Percentiles rank a stretch among this genome's conserved stretches.
Conservation (phyloP, 1,284 basidiomycete genomes). For the Heliocybe sulcata region DNA sequence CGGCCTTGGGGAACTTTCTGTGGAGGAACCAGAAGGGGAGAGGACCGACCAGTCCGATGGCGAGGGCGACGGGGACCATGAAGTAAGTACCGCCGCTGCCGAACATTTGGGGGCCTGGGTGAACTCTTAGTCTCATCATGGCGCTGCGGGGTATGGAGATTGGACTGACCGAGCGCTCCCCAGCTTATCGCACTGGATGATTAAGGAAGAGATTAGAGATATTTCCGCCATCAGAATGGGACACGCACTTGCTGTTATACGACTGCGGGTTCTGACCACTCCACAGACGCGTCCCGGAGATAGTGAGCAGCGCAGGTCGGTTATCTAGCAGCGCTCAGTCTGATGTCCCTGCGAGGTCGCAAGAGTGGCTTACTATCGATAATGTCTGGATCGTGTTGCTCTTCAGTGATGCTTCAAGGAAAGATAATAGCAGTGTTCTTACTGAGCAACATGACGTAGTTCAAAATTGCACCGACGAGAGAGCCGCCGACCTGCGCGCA, state of each 20-base stretch:
- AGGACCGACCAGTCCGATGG: constrained; percentile 31
- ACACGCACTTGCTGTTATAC: constrained; percentile 32
- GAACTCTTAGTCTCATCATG: constrained; percentile 25
- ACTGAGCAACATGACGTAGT: constrained; percentile 32
- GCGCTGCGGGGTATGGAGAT: constrained; percentile 22
- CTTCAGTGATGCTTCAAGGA: not conserved
- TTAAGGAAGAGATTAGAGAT: constrained; percentile 7
- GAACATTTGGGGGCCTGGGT: constrained; percentile 20
- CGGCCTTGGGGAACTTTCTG: constrained; percentile 33
- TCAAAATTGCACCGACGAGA: constrained; percentile 35
- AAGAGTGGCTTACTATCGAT: constrained; percentile 11
- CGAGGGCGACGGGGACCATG: constrained; percentile 39
- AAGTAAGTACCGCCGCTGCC: constrained; percentile 22
- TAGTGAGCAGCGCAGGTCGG: constrained; percentile 30
- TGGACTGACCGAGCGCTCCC: constrained; percentile 41
- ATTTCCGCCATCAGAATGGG: constrained; percentile 14
- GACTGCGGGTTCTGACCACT: constrained; percentile 36
- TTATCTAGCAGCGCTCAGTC: constrained; percentile 23
- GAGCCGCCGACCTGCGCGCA: constrained; percentile 41
- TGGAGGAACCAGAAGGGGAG: constrained; percentile 47
- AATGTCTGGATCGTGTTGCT: constrained; percentile 7
- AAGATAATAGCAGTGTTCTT: not conserved
- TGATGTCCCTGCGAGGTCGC: too few species aligned
- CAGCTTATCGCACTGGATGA: constrained; percentile 38
- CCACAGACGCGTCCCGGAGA: constrained; percentile 40